These are phyloP conservation scores for Tilletia horrida DNA, from an alignment of 1,284 basidiomycete genomes.

Conservation along the genomic window DNA sequence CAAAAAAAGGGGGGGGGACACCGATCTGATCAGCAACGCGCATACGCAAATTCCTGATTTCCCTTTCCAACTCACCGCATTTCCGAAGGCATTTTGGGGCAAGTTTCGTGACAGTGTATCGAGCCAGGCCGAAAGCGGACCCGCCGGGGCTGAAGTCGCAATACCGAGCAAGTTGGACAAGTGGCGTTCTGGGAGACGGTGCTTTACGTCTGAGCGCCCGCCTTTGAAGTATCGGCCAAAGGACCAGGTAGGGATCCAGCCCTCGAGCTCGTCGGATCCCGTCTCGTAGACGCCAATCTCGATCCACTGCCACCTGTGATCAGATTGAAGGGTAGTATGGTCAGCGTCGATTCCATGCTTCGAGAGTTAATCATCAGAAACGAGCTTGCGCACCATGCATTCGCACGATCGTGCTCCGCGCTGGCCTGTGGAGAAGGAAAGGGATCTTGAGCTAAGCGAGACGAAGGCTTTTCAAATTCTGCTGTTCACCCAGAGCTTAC, in stretches of 20 bases:
- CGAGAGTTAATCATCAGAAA: too few relatives aligned
- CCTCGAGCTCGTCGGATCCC: conserved; percentile 50
- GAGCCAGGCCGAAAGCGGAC: conserved; percentile 37
- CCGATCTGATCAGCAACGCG: too few relatives aligned
- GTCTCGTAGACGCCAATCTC: conserved; percentile 53
- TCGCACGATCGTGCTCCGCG: conserved; percentile 8
- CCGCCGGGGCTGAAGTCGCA: conserved; percentile 53
- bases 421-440: not conserved
- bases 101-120: conserved; percentile 46
- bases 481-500: conserved; percentile 23
- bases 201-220: conserved; percentile 33
- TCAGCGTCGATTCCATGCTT: not conserved
- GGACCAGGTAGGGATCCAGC: conserved; percentile 54
- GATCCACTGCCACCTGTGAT: conserved; percentile 50
- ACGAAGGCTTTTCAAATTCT: not conserved
- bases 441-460: not conserved
- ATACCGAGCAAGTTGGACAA: conserved; percentile 51
- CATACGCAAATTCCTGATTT: too few relatives aligned
- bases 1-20: too few relatives aligned
- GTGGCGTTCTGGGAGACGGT: conserved; percentile 38
- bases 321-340: not conserved
- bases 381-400: conserved; percentile 2
- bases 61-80: conserved; percentile 5
- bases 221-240: conserved; percentile 51
- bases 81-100: conserved; percentile 28